phyloP scores from a whole-genome alignment of 2,329 filamentous ascomycete genomes.

The Tolypocladium sp. region DNA sequence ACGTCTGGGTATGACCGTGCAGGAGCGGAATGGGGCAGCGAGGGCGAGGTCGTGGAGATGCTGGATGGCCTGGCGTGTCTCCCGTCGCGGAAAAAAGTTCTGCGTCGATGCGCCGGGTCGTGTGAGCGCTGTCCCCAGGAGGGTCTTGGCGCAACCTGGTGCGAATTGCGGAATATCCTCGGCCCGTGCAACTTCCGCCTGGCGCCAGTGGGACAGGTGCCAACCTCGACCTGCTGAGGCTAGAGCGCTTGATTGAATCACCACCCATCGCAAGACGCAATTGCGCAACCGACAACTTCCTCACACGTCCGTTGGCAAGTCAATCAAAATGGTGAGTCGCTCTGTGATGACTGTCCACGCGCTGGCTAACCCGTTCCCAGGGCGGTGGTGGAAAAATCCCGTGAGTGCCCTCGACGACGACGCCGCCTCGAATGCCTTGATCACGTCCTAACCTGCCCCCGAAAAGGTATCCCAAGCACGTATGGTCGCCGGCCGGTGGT shows the following conservation, averaged over 20 bases:
- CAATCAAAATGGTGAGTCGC: constrained; percentile 47
- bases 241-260: background rate
- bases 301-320: constrained; percentile 23
- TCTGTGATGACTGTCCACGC: background rate
- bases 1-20: background rate
- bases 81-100: constrained; percentile 5
- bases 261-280: constrained; percentile 14
- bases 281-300: constrained; percentile 15
- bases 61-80: background rate
- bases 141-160: background rate
- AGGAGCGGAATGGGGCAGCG: background rate
- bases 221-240: background rate
- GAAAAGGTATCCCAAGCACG: constrained; percentile 81
- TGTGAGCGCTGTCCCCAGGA: constrained; percentile 6
- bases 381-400: constrained; percentile 65
- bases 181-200: constrained; percentile 2
- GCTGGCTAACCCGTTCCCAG: constrained; percentile 37
- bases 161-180: constrained; percentile 6
- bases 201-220: no score
- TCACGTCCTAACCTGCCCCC: background rate
- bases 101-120: constrained; percentile 4
- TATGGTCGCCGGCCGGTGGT: constrained; percentile 97
- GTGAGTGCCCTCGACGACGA: constrained; percentile 26
- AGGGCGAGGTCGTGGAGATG: background rate
- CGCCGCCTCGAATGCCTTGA: constrained; percentile 4